A percentile compares a stretch with the other conserved stretches of the same genome.
phyloP scores from a whole-genome alignment of 2,329 filamentous ascomycete species.

The Alternaria incomplexa region DNA sequence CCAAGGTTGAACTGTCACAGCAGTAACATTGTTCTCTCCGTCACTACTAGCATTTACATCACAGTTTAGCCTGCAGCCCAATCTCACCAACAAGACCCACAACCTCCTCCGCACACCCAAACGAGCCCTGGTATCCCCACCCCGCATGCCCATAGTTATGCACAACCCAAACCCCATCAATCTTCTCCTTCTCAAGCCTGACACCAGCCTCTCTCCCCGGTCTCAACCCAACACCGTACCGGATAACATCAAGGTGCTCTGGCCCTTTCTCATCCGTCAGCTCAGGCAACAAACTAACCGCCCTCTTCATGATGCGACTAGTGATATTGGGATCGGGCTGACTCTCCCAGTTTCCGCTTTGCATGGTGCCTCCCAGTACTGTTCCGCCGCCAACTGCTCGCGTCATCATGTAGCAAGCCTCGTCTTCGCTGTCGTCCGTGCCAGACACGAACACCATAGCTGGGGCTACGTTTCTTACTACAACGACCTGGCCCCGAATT shows the following conservation, averaged over 20 bases:
- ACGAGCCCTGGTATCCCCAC: constrained; percentile 68
- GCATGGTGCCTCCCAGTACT: constrained; percentile 80
- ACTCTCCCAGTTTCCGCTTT: constrained; percentile 77
- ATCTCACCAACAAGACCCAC: not conserved
- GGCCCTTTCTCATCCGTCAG: constrained; percentile 71
- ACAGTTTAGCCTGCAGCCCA: not conserved
- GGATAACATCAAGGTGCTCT: constrained; percentile 70
- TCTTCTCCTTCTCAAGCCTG: constrained; percentile 73
- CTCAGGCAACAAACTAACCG: constrained; percentile 66
- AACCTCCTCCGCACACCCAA: constrained; percentile 41
- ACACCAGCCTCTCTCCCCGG: constrained; percentile 75
- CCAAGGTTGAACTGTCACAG: constrained; percentile 48
- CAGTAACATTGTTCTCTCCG: constrained; percentile 16
- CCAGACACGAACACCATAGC: constrained; percentile 73
- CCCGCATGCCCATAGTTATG: constrained; percentile 81
- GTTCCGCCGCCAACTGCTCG: constrained; percentile 77
- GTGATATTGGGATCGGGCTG: constrained; percentile 78
- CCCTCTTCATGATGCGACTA: constrained; percentile 81
- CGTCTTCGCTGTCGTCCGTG: constrained; percentile 73
- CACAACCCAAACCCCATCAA: constrained; percentile 68
- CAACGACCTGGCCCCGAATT: constrained; percentile 78
- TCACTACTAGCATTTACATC: not conserved
- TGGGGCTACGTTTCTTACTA: constrained; percentile 78
- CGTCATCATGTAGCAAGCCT: constrained; percentile 81
- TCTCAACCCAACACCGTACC: constrained; percentile 82